Evolutionary conservation across 1,139 yeast genomes (phyloP).

Genomic region (Kluyveromyces sp.): DNA sequence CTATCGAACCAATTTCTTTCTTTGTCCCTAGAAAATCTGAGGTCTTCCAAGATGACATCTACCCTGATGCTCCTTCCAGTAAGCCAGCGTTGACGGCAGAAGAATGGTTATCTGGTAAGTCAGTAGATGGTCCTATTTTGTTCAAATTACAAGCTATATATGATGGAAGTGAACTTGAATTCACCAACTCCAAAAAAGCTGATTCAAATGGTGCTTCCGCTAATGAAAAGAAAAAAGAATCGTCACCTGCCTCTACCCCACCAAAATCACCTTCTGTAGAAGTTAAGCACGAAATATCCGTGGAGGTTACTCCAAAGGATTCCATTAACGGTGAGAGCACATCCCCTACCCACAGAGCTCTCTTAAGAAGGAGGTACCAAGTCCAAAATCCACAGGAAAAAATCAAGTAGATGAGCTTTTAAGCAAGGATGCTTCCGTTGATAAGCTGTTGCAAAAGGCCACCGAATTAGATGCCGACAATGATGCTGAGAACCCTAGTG

Average conservation of each 20-base stretch:
- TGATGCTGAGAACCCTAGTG: slow-evolving; percentile 31
- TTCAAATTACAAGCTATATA: slow-evolving; percentile 68
- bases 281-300: not conserved
- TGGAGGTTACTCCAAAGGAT: not conserved
- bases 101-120: slow-evolving; percentile 75
- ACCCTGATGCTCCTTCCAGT: slow-evolving; percentile 81
- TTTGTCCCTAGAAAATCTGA: slow-evolving; percentile 91
- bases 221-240: not conserved
- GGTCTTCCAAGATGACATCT: slow-evolving; percentile 84
- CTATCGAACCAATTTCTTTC: slow-evolving; percentile 84
- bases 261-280: not conserved
- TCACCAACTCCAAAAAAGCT: slow-evolving; percentile 12
- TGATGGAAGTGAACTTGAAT: slow-evolving; percentile 58
- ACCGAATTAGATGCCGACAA: slow-evolving; percentile 37
- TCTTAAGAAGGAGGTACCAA: not conserved
- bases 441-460: slow-evolving; percentile 44
- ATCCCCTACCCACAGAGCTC: not conserved
- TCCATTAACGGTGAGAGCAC: not conserved
- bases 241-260: not conserved
- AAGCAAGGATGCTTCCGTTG: slow-evolving; percentile 40
- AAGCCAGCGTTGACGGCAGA: slow-evolving; percentile 70
- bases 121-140: slow-evolving; percentile 73
- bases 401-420: slow-evolving; percentile 38
- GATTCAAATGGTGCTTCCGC: not conserved
- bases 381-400: not conserved